Percentiles rank a stretch among this genome's conserved stretches.
Conservation (phyloP, 2,329 filamentous ascomycete genomes). For the Xylariales sp. region DNA sequence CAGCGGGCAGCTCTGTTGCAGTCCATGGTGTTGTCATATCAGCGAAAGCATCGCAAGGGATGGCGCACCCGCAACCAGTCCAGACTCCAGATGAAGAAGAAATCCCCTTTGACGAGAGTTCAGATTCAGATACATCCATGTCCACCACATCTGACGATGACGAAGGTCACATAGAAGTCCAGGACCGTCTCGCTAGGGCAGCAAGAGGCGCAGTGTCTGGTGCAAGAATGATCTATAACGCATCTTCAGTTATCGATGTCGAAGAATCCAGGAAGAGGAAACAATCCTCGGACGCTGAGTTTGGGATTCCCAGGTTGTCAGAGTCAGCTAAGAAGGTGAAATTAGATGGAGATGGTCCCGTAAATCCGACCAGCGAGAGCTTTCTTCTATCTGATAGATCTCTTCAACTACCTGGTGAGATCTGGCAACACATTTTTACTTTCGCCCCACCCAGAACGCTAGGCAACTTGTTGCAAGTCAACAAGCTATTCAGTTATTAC, state of each 20-base stretch:
- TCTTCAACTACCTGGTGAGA: slow-evolving; percentile 45
- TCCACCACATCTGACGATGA: not conserved
- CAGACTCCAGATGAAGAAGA: not conserved
- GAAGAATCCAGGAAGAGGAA: not conserved
- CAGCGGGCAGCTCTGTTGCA: not conserved
- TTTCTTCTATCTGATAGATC: slow-evolving; percentile 13
- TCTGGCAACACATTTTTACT: slow-evolving; percentile 68
- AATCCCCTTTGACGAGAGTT: slow-evolving; percentile 1
- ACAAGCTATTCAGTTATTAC: slow-evolving; percentile 59
- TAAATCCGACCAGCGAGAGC: not conserved
- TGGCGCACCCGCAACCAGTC: not conserved
- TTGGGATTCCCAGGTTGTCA: not conserved
- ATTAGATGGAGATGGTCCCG: slow-evolving; percentile 9
- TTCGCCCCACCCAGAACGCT: slow-evolving; percentile 60
- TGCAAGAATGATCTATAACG: not conserved
- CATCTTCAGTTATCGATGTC: not conserved
- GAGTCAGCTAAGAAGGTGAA: slow-evolving; percentile 18
- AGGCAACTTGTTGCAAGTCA: slow-evolving; percentile 62
- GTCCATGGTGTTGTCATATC: not conserved
- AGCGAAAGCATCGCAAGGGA: not conserved
- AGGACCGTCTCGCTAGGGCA: not conserved
- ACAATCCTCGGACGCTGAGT: not conserved
- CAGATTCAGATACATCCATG: not conserved
- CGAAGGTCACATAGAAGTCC: not conserved
- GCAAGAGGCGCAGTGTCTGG: not conserved